These are phyloP conservation scores for Teunomyces stri DNA, from an alignment of 805 yeast genomes.

Conservation along the genomic window DNA sequence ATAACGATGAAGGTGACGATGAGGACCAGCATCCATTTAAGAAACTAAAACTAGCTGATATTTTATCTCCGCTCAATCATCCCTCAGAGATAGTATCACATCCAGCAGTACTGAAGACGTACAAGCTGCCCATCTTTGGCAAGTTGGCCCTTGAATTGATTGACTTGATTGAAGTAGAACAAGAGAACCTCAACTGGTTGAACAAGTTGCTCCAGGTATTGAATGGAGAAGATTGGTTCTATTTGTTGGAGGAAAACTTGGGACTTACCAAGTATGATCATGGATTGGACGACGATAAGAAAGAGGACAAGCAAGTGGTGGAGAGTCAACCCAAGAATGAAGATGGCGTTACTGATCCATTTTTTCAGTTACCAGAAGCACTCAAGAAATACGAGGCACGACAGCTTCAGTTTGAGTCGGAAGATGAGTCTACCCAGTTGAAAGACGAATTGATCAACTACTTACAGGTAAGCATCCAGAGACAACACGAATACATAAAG, in stretches of 20 bases:
- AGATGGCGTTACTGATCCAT: constrained; percentile 51
- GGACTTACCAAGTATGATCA: constrained; percentile 71
- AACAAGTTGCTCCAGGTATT: constrained; percentile 72
- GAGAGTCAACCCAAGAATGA: constrained; percentile 39
- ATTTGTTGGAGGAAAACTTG: constrained; percentile 60
- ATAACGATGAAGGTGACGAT: constrained; percentile 11
- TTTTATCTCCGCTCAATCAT: constrained; percentile 74
- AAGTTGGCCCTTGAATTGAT: constrained; percentile 69
- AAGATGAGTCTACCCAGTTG: constrained; percentile 47
- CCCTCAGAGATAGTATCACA: constrained; percentile 77
- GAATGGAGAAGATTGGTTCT: constrained; percentile 82
- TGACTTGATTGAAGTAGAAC: constrained; percentile 78
- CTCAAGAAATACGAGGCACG: constrained; percentile 30
- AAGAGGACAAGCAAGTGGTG: constrained; percentile 11
- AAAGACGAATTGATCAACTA: constrained; percentile 53
- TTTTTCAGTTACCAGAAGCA: constrained; percentile 56
- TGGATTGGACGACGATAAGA: constrained; percentile 37
- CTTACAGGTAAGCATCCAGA: constrained; percentile 44
- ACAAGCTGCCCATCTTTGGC: constrained; percentile 49
- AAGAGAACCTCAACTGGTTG: constrained; percentile 67
- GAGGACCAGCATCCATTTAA: constrained; percentile 26
- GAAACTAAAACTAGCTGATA: constrained; percentile 34
- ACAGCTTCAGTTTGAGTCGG: constrained; percentile 20
- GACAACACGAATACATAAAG: constrained; percentile 77
- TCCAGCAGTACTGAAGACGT: constrained; percentile 67